Evolutionary conservation across 2,329 filamentous ascomycete species (phyloP).

Genomic region (Metarhizium brunneum): DNA sequence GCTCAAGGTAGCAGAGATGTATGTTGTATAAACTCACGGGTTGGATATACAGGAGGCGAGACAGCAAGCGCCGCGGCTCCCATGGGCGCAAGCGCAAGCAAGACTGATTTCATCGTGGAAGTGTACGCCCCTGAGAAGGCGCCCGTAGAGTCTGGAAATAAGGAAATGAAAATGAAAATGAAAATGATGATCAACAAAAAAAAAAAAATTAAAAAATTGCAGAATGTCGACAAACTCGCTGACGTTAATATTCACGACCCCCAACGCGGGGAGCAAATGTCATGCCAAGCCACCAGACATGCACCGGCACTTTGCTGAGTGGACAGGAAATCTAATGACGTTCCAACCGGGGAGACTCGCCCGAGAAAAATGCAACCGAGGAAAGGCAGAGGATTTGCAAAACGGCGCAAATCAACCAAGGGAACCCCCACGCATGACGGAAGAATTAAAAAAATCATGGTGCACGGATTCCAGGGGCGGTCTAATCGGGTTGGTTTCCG

Average conservation of each 20-base stretch:
- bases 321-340: too few relatives aligned
- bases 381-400: neutral
- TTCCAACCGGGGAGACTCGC: neutral
- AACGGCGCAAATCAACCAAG: neutral
- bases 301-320: neutral
- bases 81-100: neutral
- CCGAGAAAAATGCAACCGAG: neutral
- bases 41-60: slow-evolving; percentile 17
- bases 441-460: neutral
- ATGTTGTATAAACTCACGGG: slow-evolving; percentile 8
- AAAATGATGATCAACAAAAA: too few relatives aligned
- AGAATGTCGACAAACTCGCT: too few relatives aligned
- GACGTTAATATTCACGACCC: neutral
- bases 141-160: neutral
- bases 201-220: too few relatives aligned
- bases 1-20: neutral
- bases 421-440: neutral
- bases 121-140: too few relatives aligned
- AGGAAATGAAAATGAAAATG: neutral
- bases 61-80: slow-evolving; percentile 4
- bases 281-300: too few relatives aligned
- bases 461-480: neutral
- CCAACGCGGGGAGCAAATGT: neutral
- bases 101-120: neutral
- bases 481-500: neutral